phyloP scores from a whole-genome alignment of 495 filamentous ascomycete genomes.

The Tuber microsphaerosporum region DNA sequence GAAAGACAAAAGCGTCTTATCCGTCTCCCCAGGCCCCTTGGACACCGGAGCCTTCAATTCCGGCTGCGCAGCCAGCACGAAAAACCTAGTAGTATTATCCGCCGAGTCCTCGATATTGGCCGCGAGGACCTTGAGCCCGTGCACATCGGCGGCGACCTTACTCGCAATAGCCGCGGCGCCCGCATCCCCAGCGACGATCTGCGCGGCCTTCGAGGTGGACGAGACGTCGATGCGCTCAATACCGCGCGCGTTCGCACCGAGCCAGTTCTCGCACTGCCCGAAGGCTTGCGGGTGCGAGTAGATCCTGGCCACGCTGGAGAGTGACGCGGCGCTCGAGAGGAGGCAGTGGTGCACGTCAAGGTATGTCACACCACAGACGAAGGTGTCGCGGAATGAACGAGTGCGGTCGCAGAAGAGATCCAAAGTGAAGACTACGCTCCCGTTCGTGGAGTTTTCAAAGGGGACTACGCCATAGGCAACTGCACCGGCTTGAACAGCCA shows the following conservation, averaged over 20 bases:
- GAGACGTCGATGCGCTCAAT: constrained; percentile 75
- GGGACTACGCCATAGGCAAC: constrained; percentile 74
- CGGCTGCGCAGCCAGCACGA: constrained; percentile 62
- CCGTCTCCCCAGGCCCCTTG: constrained; percentile 38
- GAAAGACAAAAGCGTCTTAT: constrained; percentile 74
- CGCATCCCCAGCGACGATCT: constrained; percentile 59
- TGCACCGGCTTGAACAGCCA: constrained; percentile 58
- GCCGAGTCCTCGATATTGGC: constrained; percentile 70
- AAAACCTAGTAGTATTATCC: constrained; percentile 84
- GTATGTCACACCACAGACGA: constrained; percentile 73
- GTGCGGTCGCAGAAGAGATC: constrained; percentile 75
- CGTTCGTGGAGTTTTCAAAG: constrained; percentile 93
- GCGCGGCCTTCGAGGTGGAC: constrained; percentile 74
- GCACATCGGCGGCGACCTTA: constrained; percentile 58
- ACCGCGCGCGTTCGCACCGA: constrained; percentile 57
- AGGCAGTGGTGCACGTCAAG: constrained; percentile 80
- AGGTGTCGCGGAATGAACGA: constrained; percentile 54
- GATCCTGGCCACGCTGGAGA: constrained; percentile 51
- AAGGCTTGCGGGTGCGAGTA: constrained; percentile 94
- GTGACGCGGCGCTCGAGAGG: constrained; percentile 48
- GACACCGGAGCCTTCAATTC: constrained; percentile 42
- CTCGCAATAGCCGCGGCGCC: constrained; percentile 72
- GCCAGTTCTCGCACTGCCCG: constrained; percentile 79
- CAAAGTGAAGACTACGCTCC: constrained; percentile 77
- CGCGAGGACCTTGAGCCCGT: constrained; percentile 62